Base-by-base conservation (phyloP, 306 rosid species). In the Vigna trinervia region DNA sequence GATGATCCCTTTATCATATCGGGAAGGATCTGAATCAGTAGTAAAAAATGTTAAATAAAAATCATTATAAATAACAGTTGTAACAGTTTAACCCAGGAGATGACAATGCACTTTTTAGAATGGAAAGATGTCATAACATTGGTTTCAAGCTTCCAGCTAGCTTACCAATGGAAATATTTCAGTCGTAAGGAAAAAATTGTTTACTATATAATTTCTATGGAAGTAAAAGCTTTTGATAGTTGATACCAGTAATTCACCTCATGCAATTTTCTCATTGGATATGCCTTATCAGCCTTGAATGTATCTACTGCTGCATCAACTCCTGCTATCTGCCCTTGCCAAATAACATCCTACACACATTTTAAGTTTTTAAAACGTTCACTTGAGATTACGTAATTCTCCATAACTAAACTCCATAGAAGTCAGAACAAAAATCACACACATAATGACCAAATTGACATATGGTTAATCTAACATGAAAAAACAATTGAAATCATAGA, bases 261-360 rank as follows among this genome's bases (percentile, higher is more conserved):
- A 50, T 63, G 88, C 83, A 95, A 78, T 80, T 87, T 89, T 52
- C 77, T 81, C 81, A 90, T 75, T 52, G 99, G 91, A 81, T 89
- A 92, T 52, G 97, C 97, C 79, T 69, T 86, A 57, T 92, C 94
- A 54, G 96, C 97, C 92, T 80, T 89, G 85, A 95, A 95, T n/a
- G 76, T 81, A 60, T 86, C 87, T 77, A 89, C 61, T 62, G 99
- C 99, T 78, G 84, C 93, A 60, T 86, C 88, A 76, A 88, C 92
- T 82, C 96, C 97, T 12, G 97, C 99, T 83, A 75, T 72, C 69
- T 84, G 64, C 70, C 99, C 99, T 88, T 92, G 92, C 98, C 98
- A 95, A 83, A 82, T 89, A 66, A 90, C 89, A 85, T 95, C 98
- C 97, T 95, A 83, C 43, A 83, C 41, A 74, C 81, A 47, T 57